Evolutionary conservation across 306 rosid species (phyloP), one percentile per base, ranked within the genome.

Genomic region (Arachis stenosperma): DNA sequence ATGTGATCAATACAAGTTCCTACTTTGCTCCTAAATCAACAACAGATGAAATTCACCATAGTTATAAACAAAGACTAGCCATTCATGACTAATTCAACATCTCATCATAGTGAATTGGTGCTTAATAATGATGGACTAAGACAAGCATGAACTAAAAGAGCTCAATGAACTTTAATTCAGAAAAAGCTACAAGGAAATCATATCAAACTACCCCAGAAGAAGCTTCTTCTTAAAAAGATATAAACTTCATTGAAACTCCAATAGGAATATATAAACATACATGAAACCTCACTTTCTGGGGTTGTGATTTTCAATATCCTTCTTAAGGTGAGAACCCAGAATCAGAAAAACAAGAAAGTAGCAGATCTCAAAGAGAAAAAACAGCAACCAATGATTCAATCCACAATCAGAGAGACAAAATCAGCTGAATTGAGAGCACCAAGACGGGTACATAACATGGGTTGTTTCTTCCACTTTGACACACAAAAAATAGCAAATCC

Each of bases 291-390:
- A 61, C 65, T 5, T 30, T 55, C 63, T 27, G 78, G 48, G 53
- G 61, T 46, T 42, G 37, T 12, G 50, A 48, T 17, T 47, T 60
- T 48, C 40, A 48, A 60, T 71, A 27, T 46, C 58, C 29, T 41
- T 4, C 30, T 27, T 33, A 40, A 37, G 52, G 13, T 40, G 48
- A 64, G 63, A 70, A 66, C 55, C 81, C 73, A 70, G 75, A 85
- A 58, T 42, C 57, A 62, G 56, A 68, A 48, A 61, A 15, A 9
- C 52, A 47, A 51, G 8, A 5, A 8, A 7, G 17, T 14, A 15
- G 79, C 61, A 84, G 85, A 88, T 88, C 92, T 79, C 85, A 79
- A 78, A 17, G 54, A 48, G 14, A 48, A 48, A 22, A 52, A 52
- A 52, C 57, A 14, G 57, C 57, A 6, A 14, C 29, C n/a, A 75